A percentile compares a stretch with the other conserved stretches of the same genome.
Evolutionary conservation across 805 yeast genomes (phyloP).

Genomic region (Wickerhamiella slavikovae): DNA sequence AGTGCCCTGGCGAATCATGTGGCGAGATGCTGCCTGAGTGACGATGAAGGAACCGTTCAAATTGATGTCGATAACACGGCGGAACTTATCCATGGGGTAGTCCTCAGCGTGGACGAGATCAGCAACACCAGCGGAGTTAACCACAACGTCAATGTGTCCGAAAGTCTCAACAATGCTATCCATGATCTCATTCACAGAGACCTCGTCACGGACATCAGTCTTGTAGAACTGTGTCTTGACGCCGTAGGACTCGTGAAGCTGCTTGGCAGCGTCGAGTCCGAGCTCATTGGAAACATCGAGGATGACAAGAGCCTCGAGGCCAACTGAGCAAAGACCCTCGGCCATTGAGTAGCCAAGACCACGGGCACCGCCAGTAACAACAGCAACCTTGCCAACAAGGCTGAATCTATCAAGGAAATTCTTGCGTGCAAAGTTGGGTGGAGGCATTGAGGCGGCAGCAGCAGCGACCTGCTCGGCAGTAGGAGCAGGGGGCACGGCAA

Average conservation of each 20-base stretch:
- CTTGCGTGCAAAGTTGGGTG: constrained; percentile 18
- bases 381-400: constrained; percentile 41
- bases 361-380: constrained; percentile 50
- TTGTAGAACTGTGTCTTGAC: constrained; percentile 43
- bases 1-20: constrained; percentile 34
- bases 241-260: constrained; percentile 29
- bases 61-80: constrained; percentile 42
- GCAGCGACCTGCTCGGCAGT: constrained; percentile 20
- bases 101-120: constrained; percentile 52
- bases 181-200: constrained; percentile 28
- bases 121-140: constrained; percentile 48
- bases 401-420: constrained; percentile 25
- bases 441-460: constrained; percentile 18
- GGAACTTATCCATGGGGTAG: constrained; percentile 42
- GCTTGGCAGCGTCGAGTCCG: constrained; percentile 38
- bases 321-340: constrained; percentile 35
- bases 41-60: constrained; percentile 47
- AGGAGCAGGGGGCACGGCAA: constrained; percentile 22
- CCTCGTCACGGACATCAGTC: constrained; percentile 38
- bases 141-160: constrained; percentile 33
- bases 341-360: constrained; percentile 43
- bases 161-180: constrained; percentile 32
- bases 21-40: constrained; percentile 44
- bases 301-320: constrained; percentile 32
- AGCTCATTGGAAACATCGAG: constrained; percentile 39